A percentile compares a stretch with the other conserved stretches of the same genome.
These are phyloP conservation scores for Jaapia argillacea DNA, from an alignment of 768 basidiomycete genomes.

Conservation along the genomic window DNA sequence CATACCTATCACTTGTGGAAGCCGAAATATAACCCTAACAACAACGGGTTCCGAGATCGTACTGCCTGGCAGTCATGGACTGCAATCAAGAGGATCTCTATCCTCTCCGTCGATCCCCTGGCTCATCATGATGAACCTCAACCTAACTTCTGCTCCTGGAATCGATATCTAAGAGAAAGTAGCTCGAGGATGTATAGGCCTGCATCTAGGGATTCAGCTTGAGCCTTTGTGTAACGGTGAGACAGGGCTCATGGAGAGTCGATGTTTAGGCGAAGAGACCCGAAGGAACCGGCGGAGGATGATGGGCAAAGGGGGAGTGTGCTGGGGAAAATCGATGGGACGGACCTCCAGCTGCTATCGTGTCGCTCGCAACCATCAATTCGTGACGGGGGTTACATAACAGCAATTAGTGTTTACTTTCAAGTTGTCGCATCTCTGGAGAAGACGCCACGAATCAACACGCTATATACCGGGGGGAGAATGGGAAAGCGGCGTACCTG, in stretches of 20 bases:
- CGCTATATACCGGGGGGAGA: background rate
- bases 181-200: conserved; percentile 71
- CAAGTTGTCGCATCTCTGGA: conserved; percentile 86
- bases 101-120: background rate
- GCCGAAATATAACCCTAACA: no score
- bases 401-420: conserved; percentile 80
- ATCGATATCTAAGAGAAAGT: conserved; percentile 86
- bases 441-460: background rate
- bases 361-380: conserved; percentile 87
- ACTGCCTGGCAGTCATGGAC: no score
- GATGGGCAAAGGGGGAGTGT: background rate
- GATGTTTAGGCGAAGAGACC: conserved; percentile 1
- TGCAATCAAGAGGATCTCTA: no score
- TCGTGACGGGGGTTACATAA: conserved; percentile 96
- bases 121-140: conserved; percentile 19
- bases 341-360: conserved; percentile 66
- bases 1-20: no score
- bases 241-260: background rate
- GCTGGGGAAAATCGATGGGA: background rate
- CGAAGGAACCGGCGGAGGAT: no score
- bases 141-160: conserved; percentile 55
- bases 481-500: conserved; percentile 29
- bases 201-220: conserved; percentile 76
- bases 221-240: conserved; percentile 66
- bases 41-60: no score